These are phyloP conservation scores for Fusarium transvaalense DNA, from an alignment of 2,329 filamentous ascomycete genomes.

Conservation along the genomic window DNA sequence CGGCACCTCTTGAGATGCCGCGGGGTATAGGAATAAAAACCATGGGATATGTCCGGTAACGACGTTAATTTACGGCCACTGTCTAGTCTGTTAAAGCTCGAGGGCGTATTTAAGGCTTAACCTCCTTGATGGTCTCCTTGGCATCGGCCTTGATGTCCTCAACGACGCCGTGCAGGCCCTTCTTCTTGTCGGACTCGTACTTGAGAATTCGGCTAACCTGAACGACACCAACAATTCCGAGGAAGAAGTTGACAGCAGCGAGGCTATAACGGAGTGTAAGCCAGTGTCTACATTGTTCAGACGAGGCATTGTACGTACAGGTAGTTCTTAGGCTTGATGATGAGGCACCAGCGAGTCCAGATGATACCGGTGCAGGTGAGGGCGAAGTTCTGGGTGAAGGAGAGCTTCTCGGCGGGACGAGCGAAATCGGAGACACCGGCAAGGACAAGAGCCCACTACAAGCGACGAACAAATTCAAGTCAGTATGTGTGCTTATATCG, in stretches of 20 bases:
- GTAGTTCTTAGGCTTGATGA: slow-evolving; percentile 94
- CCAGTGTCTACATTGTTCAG: background rate
- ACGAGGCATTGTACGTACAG: slow-evolving; percentile 68
- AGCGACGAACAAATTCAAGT: slow-evolving; percentile 27
- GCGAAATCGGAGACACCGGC: slow-evolving; percentile 92
- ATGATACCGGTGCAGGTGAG: slow-evolving; percentile 92
- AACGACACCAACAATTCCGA: slow-evolving; percentile 85
- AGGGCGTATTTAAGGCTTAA: slow-evolving; percentile 39
- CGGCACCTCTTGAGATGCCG: background rate
- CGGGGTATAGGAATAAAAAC: slow-evolving; percentile 4
- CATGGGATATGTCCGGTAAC: slow-evolving; percentile 16
- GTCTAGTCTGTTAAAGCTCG: background rate
- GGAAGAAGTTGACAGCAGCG: slow-evolving; percentile 97
- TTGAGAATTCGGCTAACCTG: slow-evolving; percentile 83
- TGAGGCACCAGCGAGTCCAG: slow-evolving; percentile 99
- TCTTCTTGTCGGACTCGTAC: slow-evolving; percentile 73
- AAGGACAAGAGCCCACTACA: slow-evolving; percentile 90
- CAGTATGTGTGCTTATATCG: slow-evolving; percentile 15
- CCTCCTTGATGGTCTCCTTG: slow-evolving; percentile 50
- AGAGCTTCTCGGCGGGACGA: slow-evolving; percentile 92
- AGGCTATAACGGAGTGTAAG: slow-evolving; percentile 66
- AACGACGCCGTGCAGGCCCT: slow-evolving; percentile 52
- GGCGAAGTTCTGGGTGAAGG: slow-evolving; percentile 90
- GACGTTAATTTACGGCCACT: slow-evolving; percentile 3
- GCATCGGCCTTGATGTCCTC: slow-evolving; percentile 59